These are phyloP conservation scores for Simmondsia chinensis DNA, from an alignment of 148 eudicot species.

Conservation along the genomic window DNA sequence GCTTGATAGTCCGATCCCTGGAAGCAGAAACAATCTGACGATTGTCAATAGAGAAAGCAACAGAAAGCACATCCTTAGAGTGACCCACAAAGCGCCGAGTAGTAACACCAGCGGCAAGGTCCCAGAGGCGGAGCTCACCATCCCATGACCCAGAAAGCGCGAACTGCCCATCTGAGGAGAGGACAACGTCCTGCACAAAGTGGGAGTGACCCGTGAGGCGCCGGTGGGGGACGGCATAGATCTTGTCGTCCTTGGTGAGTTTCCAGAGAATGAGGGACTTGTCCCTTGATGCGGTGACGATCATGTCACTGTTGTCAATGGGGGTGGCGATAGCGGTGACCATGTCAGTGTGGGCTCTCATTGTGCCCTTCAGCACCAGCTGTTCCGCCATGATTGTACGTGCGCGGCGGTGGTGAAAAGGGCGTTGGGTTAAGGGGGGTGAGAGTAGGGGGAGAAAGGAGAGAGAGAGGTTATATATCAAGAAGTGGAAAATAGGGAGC, in stretches of 20 bases:
- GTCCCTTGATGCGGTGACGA: conserved; percentile 45
- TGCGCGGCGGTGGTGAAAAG: no score
- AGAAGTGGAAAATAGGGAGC: no score
- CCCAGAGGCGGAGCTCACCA: conserved; percentile 23
- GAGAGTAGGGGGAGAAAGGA: no score
- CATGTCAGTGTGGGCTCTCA: conserved; percentile 58
- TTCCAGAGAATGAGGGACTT: conserved; percentile 45
- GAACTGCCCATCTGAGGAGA: conserved; percentile 66
- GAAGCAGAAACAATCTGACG: conserved; percentile 73
- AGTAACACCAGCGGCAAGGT: conserved; percentile 12
- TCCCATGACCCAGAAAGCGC: conserved; percentile 22
- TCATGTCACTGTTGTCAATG: conserved; percentile 50
- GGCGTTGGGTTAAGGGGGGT: no score
- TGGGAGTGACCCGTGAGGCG: conserved; percentile 73
- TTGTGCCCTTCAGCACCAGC: conserved; percentile 31
- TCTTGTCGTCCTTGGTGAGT: conserved; percentile 36
- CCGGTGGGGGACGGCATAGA: conserved; percentile 54
- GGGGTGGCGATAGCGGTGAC: conserved; percentile 57
- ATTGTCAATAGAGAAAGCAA: conserved; percentile 68
- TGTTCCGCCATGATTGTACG: conserved; percentile 51
- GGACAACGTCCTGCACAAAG: conserved; percentile 80
- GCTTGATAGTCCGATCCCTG: conserved; percentile 50
- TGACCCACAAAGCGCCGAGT: conserved; percentile 44
- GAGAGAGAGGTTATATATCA: no score
- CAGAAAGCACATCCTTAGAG: conserved; percentile 65